Evolutionary conservation across 148 eudicot genomes (phyloP).

Genomic region (Amaranthus palmeri): DNA sequence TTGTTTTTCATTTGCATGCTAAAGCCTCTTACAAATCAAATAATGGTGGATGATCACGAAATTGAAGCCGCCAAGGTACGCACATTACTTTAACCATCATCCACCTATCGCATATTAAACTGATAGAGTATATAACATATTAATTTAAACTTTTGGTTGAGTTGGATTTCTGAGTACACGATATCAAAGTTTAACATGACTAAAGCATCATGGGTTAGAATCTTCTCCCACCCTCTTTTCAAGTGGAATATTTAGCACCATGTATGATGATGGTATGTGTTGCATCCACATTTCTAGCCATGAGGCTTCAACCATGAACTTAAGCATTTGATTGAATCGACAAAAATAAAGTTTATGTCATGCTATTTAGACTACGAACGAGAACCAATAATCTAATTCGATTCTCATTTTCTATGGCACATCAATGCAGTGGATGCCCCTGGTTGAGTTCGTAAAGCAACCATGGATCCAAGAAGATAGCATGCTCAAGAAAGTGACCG

Average conservation of each 20-base stretch:
- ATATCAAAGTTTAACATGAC: too few species aligned
- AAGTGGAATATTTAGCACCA: too few species aligned
- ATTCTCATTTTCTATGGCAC: not conserved
- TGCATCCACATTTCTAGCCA: too few species aligned
- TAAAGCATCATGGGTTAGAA: too few species aligned
- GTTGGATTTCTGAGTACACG: too few species aligned
- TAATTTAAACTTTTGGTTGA: too few species aligned
- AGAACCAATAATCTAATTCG: not conserved
- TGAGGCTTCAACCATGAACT: too few species aligned
- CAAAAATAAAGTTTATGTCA: too few species aligned
- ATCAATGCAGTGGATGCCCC: conserved; percentile 82
- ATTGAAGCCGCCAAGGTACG: conserved; percentile 77
- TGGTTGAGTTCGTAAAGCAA: conserved; percentile 62
- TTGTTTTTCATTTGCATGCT: conserved; percentile 85
- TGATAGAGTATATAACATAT: too few species aligned
- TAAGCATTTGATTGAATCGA: too few species aligned
- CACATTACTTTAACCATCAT: not conserved
- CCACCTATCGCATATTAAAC: not conserved
- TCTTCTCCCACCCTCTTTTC: too few species aligned
- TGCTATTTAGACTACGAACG: not conserved
- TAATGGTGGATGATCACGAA: conserved; percentile 68
- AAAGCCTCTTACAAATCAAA: conserved; percentile 57
- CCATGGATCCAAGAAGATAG: conserved; percentile 61
- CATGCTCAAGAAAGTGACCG: conserved; percentile 71
- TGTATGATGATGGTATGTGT: too few species aligned